Percentiles rank a stretch among this genome's conserved stretches.
phyloP scores from a whole-genome alignment of 1,284 basidiomycete genomes.

The Athelia psychrophila region DNA sequence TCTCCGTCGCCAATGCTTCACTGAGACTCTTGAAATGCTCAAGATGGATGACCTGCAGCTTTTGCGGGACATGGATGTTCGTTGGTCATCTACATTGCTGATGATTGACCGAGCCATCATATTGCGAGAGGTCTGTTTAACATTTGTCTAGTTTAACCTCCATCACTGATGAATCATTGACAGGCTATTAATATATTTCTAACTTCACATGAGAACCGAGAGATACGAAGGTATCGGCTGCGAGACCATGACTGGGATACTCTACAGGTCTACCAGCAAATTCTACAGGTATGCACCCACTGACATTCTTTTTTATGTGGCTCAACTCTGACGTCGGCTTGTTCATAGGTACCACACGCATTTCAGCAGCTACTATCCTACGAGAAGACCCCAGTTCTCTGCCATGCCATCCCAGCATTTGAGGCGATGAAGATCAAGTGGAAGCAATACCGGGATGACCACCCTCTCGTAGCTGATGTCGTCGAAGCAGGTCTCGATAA shows the following conservation, averaged over 20 bases:
- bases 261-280: background rate
- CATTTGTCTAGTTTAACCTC: background rate
- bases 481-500: background rate
- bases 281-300: background rate
- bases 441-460: background rate
- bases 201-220: background rate
- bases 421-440: background rate
- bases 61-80: background rate
- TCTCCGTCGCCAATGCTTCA: conserved; percentile 20
- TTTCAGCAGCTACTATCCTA: background rate
- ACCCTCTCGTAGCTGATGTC: background rate
- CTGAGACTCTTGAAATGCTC: background rate
- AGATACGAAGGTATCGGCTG: background rate
- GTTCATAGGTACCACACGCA: background rate
- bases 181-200: background rate
- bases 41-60: background rate
- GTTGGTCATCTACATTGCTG: background rate
- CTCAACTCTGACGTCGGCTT: background rate
- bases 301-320: background rate
- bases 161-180: background rate
- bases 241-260: background rate
- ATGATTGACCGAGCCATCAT: background rate
- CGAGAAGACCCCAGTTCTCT: background rate
- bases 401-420: background rate
- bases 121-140: too few species aligned